Evolutionary conservation across 176 grass and related monocot genomes (phyloP), one percentile per base, ranked within the genome.

Genomic region (Lolium perenne): DNA sequence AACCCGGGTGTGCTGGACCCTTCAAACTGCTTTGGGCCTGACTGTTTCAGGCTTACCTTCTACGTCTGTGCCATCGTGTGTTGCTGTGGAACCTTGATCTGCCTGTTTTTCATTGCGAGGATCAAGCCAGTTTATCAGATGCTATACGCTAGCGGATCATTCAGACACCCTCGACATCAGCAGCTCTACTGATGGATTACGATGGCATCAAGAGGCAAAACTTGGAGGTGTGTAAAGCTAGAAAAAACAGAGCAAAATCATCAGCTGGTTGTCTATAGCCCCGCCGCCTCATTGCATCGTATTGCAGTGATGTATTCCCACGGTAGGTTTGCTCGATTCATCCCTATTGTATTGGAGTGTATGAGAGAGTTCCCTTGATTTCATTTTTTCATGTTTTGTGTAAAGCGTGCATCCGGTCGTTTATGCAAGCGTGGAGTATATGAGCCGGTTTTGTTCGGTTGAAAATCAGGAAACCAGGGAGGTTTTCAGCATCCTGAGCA

Each of bases 31-130:
- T 89, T 78, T 48, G 95, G 95, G 7, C 95, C 93, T 13, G 83
- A 95, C 38, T 98, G 95, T 56, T 98, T 98, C 87, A 91, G 89
- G 84, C 15, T 91, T 16, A 95, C 93, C 16, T 98, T 98, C 72
- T 84, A 93, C 5, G 76, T 92, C 15, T 92, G 94, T 8, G 91
- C 89, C 74, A 55, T 91, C 8, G 81, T 98, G 32, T 98, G 95
- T 22, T 76, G 76, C 83, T 90, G 91, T 11, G 95, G 95, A 74
- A 90, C 86, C 21, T 29, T 95, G 45, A 18, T 95, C 66, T 86
- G 95, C 17, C 16, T 90, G 29, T 1, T 98, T 83, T 88, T 98
- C 80, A 92, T 94, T 16, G 55, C 86, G 71, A 91, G 95, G 87
- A 93, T 95, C 66, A 86, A 82, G 22, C 93, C 93, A 5, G 95